These are phyloP conservation scores for Astrothelium subdiscretum DNA, from an alignment of 495 filamentous ascomycete species.

Conservation along the genomic window DNA sequence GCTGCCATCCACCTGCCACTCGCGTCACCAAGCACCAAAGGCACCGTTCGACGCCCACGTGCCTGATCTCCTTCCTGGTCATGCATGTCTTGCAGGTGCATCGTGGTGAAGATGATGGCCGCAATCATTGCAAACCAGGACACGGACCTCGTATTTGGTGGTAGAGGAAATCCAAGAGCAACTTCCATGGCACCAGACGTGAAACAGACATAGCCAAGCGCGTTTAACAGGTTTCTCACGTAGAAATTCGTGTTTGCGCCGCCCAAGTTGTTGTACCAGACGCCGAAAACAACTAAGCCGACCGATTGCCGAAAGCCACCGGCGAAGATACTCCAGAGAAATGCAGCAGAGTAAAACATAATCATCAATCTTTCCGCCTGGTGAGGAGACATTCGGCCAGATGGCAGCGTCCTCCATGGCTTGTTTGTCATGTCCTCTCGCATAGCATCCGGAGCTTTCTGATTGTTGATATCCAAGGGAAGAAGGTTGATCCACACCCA, in stretches of 20 bases:
- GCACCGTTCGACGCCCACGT: neutral
- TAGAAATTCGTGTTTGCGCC: neutral
- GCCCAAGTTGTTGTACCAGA: neutral
- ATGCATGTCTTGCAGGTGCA: neutral
- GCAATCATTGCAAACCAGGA: neutral
- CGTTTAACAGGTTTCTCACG: neutral
- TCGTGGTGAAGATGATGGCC: neutral
- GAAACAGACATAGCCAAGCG: neutral
- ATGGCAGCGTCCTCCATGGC: neutral
- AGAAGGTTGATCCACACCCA: neutral
- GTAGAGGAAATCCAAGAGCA: neutral
- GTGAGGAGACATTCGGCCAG: neutral
- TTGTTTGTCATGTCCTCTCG: neutral
- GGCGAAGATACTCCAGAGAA: neutral
- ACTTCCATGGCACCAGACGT: neutral
- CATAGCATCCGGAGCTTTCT: neutral
- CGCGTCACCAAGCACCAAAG: neutral
- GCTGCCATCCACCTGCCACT: neutral
- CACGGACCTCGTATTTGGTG: neutral
- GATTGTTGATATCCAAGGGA: neutral
- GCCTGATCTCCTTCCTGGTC: neutral
- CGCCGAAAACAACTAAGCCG: neutral
- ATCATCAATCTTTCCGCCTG: neutral
- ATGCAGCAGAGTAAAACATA: neutral
- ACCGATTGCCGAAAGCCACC: neutral